phyloP scores from a whole-genome alignment of 2,329 filamentous ascomycete genomes.

The Fusarium protoensiforme region DNA sequence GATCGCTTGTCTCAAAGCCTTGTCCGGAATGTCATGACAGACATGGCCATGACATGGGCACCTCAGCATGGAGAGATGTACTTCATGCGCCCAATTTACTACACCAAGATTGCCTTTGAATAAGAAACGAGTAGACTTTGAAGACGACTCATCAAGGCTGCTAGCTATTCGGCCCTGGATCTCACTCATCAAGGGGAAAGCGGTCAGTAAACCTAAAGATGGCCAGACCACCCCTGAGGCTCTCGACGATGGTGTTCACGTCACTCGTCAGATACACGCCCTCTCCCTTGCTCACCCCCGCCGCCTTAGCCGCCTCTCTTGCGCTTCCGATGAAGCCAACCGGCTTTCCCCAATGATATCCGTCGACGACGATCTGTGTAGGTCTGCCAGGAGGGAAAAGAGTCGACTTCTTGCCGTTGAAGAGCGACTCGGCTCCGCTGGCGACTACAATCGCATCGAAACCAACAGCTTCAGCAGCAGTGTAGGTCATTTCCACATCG shows the following conservation, averaged over 20 bases:
- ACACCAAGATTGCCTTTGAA: background rate
- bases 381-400: slow-evolving; percentile 74
- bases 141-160: background rate
- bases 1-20: background rate
- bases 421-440: slow-evolving; percentile 63
- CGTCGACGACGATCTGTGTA: slow-evolving; percentile 69
- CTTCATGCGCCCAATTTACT: background rate
- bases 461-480: slow-evolving; percentile 68
- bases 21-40: background rate
- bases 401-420: slow-evolving; percentile 58
- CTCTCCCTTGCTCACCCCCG: slow-evolving; percentile 55
- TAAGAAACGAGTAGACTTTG: background rate
- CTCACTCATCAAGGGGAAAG: slow-evolving; percentile 65
- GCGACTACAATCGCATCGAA: slow-evolving; percentile 74
- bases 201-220: slow-evolving; percentile 74
- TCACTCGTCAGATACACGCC: slow-evolving; percentile 55
- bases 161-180: background rate
- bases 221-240: slow-evolving; percentile 68
- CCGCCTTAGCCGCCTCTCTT: slow-evolving; percentile 50
- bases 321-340: slow-evolving; percentile 67
- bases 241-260: slow-evolving; percentile 52
- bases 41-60: background rate
- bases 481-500: slow-evolving; percentile 73
- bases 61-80: background rate
- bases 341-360: slow-evolving; percentile 77